Evolutionary conservation across 202 grass and related monocot species (phyloP).

Genomic region (Schoenoplectus triqueter): DNA sequence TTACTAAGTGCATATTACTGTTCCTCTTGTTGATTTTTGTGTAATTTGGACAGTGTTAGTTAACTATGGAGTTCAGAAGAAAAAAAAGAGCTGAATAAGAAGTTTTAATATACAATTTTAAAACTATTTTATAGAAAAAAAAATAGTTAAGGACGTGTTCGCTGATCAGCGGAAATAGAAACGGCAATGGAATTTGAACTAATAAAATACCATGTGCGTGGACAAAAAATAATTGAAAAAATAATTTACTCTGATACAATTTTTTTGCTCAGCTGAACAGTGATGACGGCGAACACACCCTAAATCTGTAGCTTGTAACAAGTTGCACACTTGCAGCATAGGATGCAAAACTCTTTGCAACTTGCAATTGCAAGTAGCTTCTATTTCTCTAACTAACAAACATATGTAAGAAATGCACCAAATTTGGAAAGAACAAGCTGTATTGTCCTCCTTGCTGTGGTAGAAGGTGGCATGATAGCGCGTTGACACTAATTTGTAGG

Average conservation of each 20-base stretch:
- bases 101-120: background rate
- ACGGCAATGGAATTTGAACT: too few species aligned
- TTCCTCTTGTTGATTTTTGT: background rate
- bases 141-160: too few species aligned
- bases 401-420: background rate
- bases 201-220: too few species aligned
- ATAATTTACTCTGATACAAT: too few species aligned
- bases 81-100: background rate
- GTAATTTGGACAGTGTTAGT: background rate
- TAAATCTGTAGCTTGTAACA: background rate
- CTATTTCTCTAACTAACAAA: background rate
- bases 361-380: background rate
- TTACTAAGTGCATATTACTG: background rate
- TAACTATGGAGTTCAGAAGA: background rate
- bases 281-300: too few species aligned
- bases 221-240: too few species aligned
- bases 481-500: background rate
- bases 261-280: too few species aligned
- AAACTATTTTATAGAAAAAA: too few species aligned
- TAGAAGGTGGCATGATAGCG: background rate
- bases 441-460: background rate
- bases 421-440: background rate
- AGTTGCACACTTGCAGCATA: background rate
- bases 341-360: conserved; percentile 5
- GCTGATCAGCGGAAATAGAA: too few species aligned